Evolutionary conservation across 768 basidiomycete species (phyloP).

Genomic region (Agaricus blazei): DNA sequence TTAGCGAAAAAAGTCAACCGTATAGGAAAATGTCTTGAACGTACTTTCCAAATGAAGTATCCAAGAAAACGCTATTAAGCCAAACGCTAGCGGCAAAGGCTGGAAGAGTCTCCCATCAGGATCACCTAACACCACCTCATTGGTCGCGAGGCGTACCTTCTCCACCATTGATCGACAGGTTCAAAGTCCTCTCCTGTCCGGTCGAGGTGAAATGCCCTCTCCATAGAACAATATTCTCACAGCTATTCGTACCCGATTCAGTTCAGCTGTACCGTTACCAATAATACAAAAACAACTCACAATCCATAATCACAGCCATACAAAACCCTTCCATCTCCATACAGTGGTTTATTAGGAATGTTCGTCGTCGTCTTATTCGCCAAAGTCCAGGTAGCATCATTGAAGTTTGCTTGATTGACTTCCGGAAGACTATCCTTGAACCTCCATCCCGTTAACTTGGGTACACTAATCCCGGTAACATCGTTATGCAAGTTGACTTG

Average conservation of each 20-base stretch:
- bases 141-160: slow-evolving; percentile 39
- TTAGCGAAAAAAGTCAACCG: neutral
- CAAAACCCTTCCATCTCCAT: slow-evolving; percentile 72
- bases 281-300: slow-evolving; percentile 35
- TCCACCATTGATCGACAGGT: slow-evolving; percentile 78
- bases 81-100: slow-evolving; percentile 83
- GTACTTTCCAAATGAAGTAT: slow-evolving; percentile 72
- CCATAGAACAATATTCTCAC: slow-evolving; percentile 80
- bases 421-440: slow-evolving; percentile 77
- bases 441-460: slow-evolving; percentile 63
- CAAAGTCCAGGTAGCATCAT: slow-evolving; percentile 58
- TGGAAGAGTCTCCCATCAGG: slow-evolving; percentile 18
- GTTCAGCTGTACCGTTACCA: slow-evolving; percentile 3
- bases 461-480: slow-evolving; percentile 30
- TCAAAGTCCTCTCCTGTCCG: slow-evolving; percentile 56
- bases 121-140: neutral
- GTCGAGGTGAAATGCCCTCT: slow-evolving; percentile 72
- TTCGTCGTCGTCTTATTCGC: slow-evolving; percentile 75
- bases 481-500: slow-evolving; percentile 31
- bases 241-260: slow-evolving; percentile 35
- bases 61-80: slow-evolving; percentile 69
- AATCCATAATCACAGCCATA: slow-evolving; percentile 88
- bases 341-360: slow-evolving; percentile 61
- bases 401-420: slow-evolving; percentile 40
- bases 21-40: slow-evolving; percentile 14